Base-by-base conservation (phyloP, 345 rosid genomes). In the Nasturtium officinale region DNA sequence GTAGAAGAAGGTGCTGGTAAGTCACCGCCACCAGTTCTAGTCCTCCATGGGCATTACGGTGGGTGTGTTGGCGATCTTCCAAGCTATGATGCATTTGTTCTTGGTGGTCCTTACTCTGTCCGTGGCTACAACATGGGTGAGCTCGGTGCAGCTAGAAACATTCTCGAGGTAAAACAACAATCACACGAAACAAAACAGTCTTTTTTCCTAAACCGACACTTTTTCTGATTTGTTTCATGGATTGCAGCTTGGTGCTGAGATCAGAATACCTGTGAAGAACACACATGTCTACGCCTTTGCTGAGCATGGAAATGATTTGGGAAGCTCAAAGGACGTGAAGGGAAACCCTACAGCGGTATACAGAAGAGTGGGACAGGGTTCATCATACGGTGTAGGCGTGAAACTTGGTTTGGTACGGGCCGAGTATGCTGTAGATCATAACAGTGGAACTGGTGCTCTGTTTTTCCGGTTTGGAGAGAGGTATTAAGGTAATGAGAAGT, bases 41-140 rank as follows among this genome's bases (percentile, higher is more conserved):
- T 95, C 76, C 96, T 95, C 42, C 90, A 95, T 69, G 94, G 99
- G 16, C 99, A 95, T 82, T 95, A 95, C n/a, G 98, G 98, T 63
- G 98, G 98, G 6, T 96, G 97, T 65, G 96, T 96, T 48, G 99
- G 99, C 9, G 99, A 95, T 70, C 97, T 95, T 73, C 91, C 99
- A 47, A 90, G 96, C 80, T 96, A 96, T 73, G 99, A 96, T 76
- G 97, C 97, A 30, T 96, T 96, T 72, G 87, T 89, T 21, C 97
- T 96, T 30, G 99, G 98, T n/a, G 99, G 98, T 47, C 99, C 98
- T 3, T 96, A 96, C 62, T 96, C 99, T 35, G 98, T 96, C 20
- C 85, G 98, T 74, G 99, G 98, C 55, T 96, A 96, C 88, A 96
- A 87, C 83, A 96, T 96, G 99, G 99, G 98, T 7, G 99, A 96